Base-by-base conservation (phyloP, 2,329 filamentous ascomycete genomes). In the Xenosphaeropsis pyriputrescens region DNA sequence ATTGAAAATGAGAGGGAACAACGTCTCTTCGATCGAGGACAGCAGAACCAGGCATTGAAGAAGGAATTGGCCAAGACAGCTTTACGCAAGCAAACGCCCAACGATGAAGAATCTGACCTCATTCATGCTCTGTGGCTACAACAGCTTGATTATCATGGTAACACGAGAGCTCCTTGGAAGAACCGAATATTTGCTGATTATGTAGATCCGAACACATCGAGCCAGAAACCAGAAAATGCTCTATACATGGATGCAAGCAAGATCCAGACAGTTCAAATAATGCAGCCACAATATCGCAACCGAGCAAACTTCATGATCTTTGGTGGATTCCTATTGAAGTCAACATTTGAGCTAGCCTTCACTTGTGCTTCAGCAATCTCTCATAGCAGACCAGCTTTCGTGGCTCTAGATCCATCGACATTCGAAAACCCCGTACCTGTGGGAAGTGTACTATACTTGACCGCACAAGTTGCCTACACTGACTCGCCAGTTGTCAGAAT, bases 231-330 rank as follows among this genome's bases (percentile, higher is more conserved):
- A 6, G 49, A 60, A 26, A 76, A 78, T 45, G 67, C 72, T 2
- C 57, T 69, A 29, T 70, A 67, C 49, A 83, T 83, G 78, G 64
- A 70, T 36, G 61, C 64, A 22, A 79, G 77, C 0, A 60, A 63
- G 7, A 65, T 83, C 34, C 68, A 70, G 49, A 76, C 73, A n/a
- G 75, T 78, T 4, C 72, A 70, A 47, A 79, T 84, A 44, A 83
- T 83, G 78, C 77, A 82, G 46, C 79, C 79, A 0, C 75, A 81
- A 54, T 71, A 76, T 53, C 69, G 76, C 35, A 79, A 79, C 54
- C 58, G 75, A 3, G 76, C 81, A 54, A 75, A 78, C 45, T 79
- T 79, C 58, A 81, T 81, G 77, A 81, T 84, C 39, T 84, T 83
- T 48, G 79, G 79, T 39, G 79, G 79, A 11, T 82, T 77, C 50